Conservation (phyloP, 139 green algal genomes). For the Chlorella ohadii region DNA sequence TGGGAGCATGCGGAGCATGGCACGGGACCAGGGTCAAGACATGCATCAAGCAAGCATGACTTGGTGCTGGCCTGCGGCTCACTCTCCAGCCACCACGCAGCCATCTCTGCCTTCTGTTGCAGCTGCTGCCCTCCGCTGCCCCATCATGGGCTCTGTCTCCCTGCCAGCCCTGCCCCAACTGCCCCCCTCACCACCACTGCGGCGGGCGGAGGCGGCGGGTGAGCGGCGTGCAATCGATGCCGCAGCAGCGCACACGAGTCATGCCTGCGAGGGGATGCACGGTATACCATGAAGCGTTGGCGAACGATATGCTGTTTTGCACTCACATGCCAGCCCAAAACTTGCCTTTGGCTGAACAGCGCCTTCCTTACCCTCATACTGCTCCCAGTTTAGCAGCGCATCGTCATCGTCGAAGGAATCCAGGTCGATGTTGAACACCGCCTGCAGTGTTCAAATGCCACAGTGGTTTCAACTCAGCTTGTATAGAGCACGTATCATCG, state of each 20-base stretch:
- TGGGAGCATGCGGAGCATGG: too few relatives aligned
- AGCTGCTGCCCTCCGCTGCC: not conserved
- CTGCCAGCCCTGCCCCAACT: too few relatives aligned
- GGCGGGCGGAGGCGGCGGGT: constrained; percentile 34
- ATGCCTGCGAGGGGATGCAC: constrained; percentile 44
- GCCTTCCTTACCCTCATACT: constrained; percentile 57
- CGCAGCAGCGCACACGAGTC: constrained; percentile 43
- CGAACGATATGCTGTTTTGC: too few relatives aligned
- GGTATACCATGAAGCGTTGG: too few relatives aligned
- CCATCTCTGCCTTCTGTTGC: not conserved
- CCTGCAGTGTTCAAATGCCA: constrained; percentile 12
- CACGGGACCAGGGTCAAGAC: too few relatives aligned
- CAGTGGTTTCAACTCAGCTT: too few relatives aligned
- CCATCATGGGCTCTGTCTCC: too few relatives aligned
- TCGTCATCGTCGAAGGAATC: constrained; percentile 59
- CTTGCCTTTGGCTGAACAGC: too few relatives aligned
- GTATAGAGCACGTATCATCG: too few relatives aligned
- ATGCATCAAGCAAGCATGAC: too few relatives aligned
- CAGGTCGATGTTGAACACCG: constrained; percentile 63
- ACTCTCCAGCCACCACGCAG: not conserved
- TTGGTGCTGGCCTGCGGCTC: not conserved
- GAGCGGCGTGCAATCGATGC: constrained; percentile 33
- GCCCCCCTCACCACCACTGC: constrained; percentile 53
- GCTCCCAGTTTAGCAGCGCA: constrained; percentile 71
- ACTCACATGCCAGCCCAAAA: too few relatives aligned